Base-by-base conservation (phyloP, 345 rosid species). In the Gossypium arboreum region DNA sequence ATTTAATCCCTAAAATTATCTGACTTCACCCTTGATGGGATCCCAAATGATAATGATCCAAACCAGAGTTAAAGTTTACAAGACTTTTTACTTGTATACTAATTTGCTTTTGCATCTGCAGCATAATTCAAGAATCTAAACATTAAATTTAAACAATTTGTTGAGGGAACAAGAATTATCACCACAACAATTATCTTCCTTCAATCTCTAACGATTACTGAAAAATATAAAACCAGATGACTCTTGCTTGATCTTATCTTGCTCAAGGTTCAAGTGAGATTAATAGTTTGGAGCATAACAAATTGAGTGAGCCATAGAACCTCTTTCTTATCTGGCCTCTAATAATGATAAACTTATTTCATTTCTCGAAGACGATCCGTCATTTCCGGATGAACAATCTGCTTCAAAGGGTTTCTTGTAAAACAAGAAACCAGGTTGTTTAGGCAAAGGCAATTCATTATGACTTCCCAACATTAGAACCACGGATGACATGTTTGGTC, bases 401-500 rank as follows among this genome's bases (percentile, higher is more conserved):
- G 16, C 39, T 57, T 55, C 75, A 58, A 15, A 1, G 24, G 67
- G 20, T 0, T 45, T 44, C 9, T 15, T 72, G 50, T 13, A 10
- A 41, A 22, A 8, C 9, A 27, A 50, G 25, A 73, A 85, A 9
- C 89, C 85, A 0, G 85, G 91, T 12, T 83, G 79, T 52, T 75
- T 84, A 41, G 86, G 84, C 43, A 25, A 73, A 41, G 83, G 79
- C 81, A 82, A 67, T 70, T 81, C 60, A 34, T 69, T 82, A 45
- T 84, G 84, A 63, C 85, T 81, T 65, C 79, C 79, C 73, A 87
- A 78, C 87, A 85, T 85, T 34, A 83, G 25, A 25, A 82, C 77
- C 22, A 78, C 86, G 11, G 83, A 72, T 61, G 85, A 65, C 89
- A 87, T 85, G 66, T 54, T 76, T 43, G 89, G 91, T 27, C 89